Evolutionary conservation across 345 rosid genomes (phyloP), one percentile per base, ranked within the genome.

Genomic region (Gossypium thurberi): DNA sequence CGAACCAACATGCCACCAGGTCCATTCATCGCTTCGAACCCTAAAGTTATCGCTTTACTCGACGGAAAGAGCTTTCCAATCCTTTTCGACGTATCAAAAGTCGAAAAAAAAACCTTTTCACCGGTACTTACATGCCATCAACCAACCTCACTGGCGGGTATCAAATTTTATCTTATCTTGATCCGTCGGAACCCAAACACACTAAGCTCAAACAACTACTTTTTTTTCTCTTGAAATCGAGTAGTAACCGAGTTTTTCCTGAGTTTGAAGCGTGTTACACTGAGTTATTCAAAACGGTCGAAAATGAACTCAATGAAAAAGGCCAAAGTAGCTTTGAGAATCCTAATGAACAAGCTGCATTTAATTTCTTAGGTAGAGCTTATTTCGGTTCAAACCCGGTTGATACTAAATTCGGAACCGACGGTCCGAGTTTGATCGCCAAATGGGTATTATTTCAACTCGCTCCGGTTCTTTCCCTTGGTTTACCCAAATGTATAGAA

Each of bases 51-150:
- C 33, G 92, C 84, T 61, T 78, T 94, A 64, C 96, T 94, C 33
- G 98, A 94, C 81, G 98, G 89, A 2, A 88, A 90, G 84, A 92
- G 98, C 83, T 94, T 94, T 60, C 96, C 95, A 0, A 81, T 89
- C 51, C 82, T 94, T 18, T 94, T 92, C 67, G 98, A 94, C 53
- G 81, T 84, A 0, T 76, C 86, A 11, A 92, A 94, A 80, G 98
- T 94, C 21, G 97, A 92, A 68, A 94, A 94, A 82, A 77, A 76
- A 89, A 94, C 58, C 75, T 94, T 62, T 89, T 92, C 84, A 89
- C 96, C 8, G 98, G 98, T 1, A 92, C 98, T 11, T 94, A 61
- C 86, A 88, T 89, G 95, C 97, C 98, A 9, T 94, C 97, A 12
- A 76, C 84, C 0, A 87, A 88, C 3, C 91, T 94, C 69, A 94